A percentile compares a stretch with the other conserved stretches of the same genome.
phyloP scores from a whole-genome alignment of 1,139 yeast genomes.

The Hyphopichia buzzinii region DNA sequence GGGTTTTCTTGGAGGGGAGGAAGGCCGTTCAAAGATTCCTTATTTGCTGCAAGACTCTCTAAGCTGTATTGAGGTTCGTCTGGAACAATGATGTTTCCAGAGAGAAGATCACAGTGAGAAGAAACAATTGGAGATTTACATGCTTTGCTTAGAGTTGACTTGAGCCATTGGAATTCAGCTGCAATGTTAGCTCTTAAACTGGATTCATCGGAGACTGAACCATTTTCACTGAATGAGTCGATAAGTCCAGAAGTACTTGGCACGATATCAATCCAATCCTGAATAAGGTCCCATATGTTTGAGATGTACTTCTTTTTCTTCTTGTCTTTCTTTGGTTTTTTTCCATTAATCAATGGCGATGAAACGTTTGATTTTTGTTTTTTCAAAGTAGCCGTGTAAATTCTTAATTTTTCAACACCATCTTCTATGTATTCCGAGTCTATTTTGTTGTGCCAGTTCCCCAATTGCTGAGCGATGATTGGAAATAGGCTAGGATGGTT shows the following conservation, averaged over 20 bases:
- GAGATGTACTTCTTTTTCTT: slow-evolving; percentile 34
- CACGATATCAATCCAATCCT: slow-evolving; percentile 60
- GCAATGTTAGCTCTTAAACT: slow-evolving; percentile 39
- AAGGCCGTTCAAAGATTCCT: slow-evolving; percentile 12
- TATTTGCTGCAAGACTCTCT: slow-evolving; percentile 3
- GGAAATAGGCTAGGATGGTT: slow-evolving; percentile 48
- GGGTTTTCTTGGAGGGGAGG: slow-evolving; percentile 40
- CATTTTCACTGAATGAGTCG: slow-evolving; percentile 38
- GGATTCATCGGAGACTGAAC: slow-evolving; percentile 18
- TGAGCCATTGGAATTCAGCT: slow-evolving; percentile 58
- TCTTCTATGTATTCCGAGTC: slow-evolving; percentile 46
- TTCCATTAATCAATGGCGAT: slow-evolving; percentile 1
- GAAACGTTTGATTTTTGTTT: slow-evolving; percentile 8
- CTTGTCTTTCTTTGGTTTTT: slow-evolving; percentile 11
- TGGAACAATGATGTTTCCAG: slow-evolving; percentile 72
- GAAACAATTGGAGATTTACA: slow-evolving; percentile 55
- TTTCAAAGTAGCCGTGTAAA: slow-evolving; percentile 25
- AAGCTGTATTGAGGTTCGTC: slow-evolving; percentile 18
- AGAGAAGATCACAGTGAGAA: slow-evolving; percentile 68
- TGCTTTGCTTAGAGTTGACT: slow-evolving; percentile 30
- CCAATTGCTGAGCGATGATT: slow-evolving; percentile 64
- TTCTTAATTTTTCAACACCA: slow-evolving; percentile 47
- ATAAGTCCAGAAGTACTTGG: slow-evolving; percentile 50
- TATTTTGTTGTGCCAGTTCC: slow-evolving; percentile 64
- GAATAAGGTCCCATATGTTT: slow-evolving; percentile 59